Conservation (phyloP, 139 green algal species). For the Volvox reticuliferus region DNA sequence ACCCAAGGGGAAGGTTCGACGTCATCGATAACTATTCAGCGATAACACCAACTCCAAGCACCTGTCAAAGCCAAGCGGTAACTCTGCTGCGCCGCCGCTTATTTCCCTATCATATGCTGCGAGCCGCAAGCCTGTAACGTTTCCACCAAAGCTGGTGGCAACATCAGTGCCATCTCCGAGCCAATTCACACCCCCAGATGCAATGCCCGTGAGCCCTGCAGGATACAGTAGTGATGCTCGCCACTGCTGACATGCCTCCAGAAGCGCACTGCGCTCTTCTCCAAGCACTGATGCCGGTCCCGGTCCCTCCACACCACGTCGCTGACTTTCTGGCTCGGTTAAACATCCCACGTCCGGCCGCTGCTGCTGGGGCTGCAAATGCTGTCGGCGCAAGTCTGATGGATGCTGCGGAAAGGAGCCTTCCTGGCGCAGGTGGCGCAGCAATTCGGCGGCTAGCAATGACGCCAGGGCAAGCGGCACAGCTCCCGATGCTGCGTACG, state of each 20-base stretch:
- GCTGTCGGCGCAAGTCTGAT: too few relatives aligned
- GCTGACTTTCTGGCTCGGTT: too few relatives aligned
- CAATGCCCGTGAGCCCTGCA: background rate
- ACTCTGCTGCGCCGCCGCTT: background rate
- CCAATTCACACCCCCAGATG: background rate
- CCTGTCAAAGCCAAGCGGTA: background rate
- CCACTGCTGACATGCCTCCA: background rate
- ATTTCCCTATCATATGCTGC: background rate
- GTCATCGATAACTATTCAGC: background rate
- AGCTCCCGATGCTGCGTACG: background rate
- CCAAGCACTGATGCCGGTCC: background rate
- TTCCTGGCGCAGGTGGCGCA: background rate
- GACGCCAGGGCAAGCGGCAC: background rate
- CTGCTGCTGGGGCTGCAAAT: background rate
- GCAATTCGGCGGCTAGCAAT: background rate
- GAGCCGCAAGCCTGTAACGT: too few relatives aligned
- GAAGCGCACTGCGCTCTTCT: background rate
- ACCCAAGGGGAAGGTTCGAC: too few relatives aligned
- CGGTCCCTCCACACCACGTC: background rate
- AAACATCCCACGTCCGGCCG: background rate
- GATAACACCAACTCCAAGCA: background rate
- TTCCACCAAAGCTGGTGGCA: too few relatives aligned
- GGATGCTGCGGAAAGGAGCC: background rate
- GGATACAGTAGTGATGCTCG: background rate
- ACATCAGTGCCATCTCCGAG: background rate